Conservation (phyloP, 1,284 basidiomycete species). For the Psilocybe mexicana region DNA sequence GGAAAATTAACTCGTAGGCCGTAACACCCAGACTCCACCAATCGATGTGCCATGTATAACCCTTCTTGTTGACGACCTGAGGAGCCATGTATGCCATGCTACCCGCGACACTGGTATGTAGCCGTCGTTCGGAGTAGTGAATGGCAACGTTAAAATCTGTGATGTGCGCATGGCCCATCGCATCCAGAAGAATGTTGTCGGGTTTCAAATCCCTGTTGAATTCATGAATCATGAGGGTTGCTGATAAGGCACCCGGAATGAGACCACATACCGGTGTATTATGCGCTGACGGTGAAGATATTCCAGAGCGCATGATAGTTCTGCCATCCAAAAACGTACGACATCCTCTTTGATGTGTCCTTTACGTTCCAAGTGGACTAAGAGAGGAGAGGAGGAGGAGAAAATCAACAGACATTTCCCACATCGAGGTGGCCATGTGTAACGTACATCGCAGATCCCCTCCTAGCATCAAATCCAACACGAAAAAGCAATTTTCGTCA, state of each 20-base stretch:
- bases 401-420: slow-evolving; percentile 7
- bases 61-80: slow-evolving; percentile 77
- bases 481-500: slow-evolving; percentile 98
- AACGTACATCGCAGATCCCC: slow-evolving; percentile 89
- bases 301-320: slow-evolving; percentile 82
- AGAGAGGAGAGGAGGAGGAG: slow-evolving; percentile 5
- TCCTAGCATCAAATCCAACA: slow-evolving; percentile 94
- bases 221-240: slow-evolving; percentile 29
- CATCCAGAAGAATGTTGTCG: slow-evolving; percentile 94
- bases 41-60: slow-evolving; percentile 89
- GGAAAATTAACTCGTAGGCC: slow-evolving; percentile 88
- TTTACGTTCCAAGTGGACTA: slow-evolving; percentile 88
- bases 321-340: slow-evolving; percentile 90
- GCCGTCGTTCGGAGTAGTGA: slow-evolving; percentile 85
- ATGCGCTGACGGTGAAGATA: slow-evolving; percentile 93
- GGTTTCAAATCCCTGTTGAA: slow-evolving; percentile 87
- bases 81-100: slow-evolving; percentile 99
- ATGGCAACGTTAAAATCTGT: slow-evolving; percentile 99
- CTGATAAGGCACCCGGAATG: not conserved
- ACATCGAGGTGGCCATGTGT: slow-evolving; percentile 23
- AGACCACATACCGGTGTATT: slow-evolving; percentile 78
- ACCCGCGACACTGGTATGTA: slow-evolving; percentile 91
- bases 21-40: slow-evolving; percentile 96
- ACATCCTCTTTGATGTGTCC: slow-evolving; percentile 77
- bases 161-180: slow-evolving; percentile 90